These are phyloP conservation scores for Daldinia eschscholtzii DNA, from an alignment of 2,329 filamentous ascomycete genomes.

Conservation along the genomic window DNA sequence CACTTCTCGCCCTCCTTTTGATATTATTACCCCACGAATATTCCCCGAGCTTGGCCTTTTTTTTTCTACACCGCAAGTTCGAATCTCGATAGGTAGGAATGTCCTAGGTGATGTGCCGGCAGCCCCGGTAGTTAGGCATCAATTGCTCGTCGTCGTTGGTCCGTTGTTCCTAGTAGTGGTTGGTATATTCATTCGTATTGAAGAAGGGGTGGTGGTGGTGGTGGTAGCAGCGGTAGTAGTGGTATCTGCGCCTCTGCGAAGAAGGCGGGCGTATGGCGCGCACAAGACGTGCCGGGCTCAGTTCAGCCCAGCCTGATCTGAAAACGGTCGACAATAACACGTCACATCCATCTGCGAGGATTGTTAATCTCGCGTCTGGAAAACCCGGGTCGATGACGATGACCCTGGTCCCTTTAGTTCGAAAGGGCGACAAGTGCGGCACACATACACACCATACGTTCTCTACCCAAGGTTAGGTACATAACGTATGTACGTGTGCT, in stretches of 20 bases:
- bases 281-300: background rate
- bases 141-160: slow-evolving; percentile 33
- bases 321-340: slow-evolving; percentile 17
- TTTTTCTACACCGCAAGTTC: slow-evolving; percentile 42
- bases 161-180: slow-evolving; percentile 1
- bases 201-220: slow-evolving; percentile 5
- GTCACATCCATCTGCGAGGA: slow-evolving; percentile 20
- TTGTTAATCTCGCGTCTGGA: slow-evolving; percentile 13
- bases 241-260: background rate
- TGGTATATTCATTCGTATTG: slow-evolving; percentile 24
- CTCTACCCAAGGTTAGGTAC: background rate
- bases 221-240: background rate
- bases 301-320: slow-evolving; percentile 3
- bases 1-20: slow-evolving; percentile 13
- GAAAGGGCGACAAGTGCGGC: slow-evolving; percentile 22
- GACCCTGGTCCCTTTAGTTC: background rate
- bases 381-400: slow-evolving; percentile 17
- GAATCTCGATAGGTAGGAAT: slow-evolving; percentile 30
- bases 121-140: slow-evolving; percentile 42
- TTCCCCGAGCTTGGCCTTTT: slow-evolving; percentile 37
- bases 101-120: slow-evolving; percentile 28
- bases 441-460: slow-evolving; percentile 5
- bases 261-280: slow-evolving; percentile 2
- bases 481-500: background rate
- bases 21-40: slow-evolving; percentile 39